Conservation (phyloP, 371 early-diverging fungal species). For the Scutellospora calospora region DNA sequence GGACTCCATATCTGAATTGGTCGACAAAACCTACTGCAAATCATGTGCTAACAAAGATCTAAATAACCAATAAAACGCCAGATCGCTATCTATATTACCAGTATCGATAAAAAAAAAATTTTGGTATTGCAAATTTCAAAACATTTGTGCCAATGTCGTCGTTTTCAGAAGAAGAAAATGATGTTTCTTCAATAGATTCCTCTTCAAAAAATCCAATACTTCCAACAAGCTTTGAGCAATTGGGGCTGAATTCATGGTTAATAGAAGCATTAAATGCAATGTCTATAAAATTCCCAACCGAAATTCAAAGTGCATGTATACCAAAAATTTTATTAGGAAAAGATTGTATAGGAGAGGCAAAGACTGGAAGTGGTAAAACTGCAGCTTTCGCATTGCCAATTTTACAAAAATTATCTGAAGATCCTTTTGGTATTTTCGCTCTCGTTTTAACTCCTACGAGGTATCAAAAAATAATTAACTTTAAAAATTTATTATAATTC, state of each 20-base stretch:
- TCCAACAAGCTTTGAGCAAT: conserved; percentile 57
- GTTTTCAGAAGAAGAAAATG: too few relatives aligned
- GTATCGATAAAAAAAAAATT: too few relatives aligned
- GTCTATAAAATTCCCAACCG: conserved; percentile 90
- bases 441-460: conserved; percentile 97
- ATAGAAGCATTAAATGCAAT: conserved; percentile 77
- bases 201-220: background rate
- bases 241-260: conserved; percentile 88
- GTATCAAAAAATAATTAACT: conserved; percentile 53
- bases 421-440: conserved; percentile 95
- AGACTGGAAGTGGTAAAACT: conserved; percentile 99
- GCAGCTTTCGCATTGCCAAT: conserved; percentile 99
- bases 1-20: too few relatives aligned
- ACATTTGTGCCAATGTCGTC: too few relatives aligned
- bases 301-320: conserved; percentile 93
- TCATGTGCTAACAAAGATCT: too few relatives aligned
- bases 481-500: conserved; percentile 13
- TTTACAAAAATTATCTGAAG: conserved; percentile 89
- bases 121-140: too few relatives aligned
- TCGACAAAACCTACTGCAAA: too few relatives aligned
- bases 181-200: background rate
- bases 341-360: conserved; percentile 97
- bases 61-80: too few relatives aligned
- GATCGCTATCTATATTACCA: too few relatives aligned
- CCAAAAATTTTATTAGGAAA: conserved; percentile 76